These are phyloP conservation scores for Aspergillus funiculosus DNA, from an alignment of 495 filamentous ascomycete genomes.

Conservation along the genomic window DNA sequence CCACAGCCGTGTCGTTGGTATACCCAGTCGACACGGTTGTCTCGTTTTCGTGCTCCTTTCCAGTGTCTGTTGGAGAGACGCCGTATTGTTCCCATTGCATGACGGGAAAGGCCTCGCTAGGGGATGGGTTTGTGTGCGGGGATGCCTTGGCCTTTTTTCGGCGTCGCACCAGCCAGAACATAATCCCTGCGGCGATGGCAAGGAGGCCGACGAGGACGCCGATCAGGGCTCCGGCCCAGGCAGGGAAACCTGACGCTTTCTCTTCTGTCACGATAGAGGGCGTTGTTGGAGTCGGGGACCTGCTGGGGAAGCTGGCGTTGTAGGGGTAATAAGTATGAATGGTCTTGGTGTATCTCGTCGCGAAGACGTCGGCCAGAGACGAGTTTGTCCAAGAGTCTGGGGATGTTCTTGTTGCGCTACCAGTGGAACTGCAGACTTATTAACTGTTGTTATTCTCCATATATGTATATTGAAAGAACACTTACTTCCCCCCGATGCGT, in stretches of 20 bases:
- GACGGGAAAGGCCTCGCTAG: slow-evolving; percentile 8
- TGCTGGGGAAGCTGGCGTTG: slow-evolving; percentile 14
- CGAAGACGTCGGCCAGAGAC: slow-evolving; percentile 50
- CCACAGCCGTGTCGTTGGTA: slow-evolving; percentile 4
- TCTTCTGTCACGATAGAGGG: background rate
- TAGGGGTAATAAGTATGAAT: slow-evolving; percentile 62
- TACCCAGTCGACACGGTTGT: slow-evolving; percentile 2
- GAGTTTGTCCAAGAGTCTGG: slow-evolving; percentile 48
- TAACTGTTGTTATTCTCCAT: background rate
- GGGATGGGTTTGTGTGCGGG: background rate
- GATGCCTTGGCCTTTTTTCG: slow-evolving; percentile 18
- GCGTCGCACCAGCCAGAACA: slow-evolving; percentile 51
- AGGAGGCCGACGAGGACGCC: slow-evolving; percentile 61
- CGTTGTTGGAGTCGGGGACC: background rate
- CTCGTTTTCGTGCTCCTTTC: background rate
- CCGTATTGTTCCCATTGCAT: slow-evolving; percentile 9
- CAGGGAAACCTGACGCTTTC: slow-evolving; percentile 42
- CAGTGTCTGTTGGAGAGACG: background rate
- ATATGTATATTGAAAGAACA: slow-evolving; percentile 21
- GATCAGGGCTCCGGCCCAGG: slow-evolving; percentile 58
- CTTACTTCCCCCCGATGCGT: slow-evolving; percentile 57
- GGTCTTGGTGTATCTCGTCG: slow-evolving; percentile 47
- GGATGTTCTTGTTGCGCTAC: slow-evolving; percentile 53
- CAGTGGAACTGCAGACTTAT: slow-evolving; percentile 23
- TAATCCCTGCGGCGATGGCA: slow-evolving; percentile 47